Percentiles rank a stretch among this genome's conserved stretches.
Evolutionary conservation across 2,329 filamentous ascomycete species (phyloP).

Genomic region (Davidsoniella virescens): DNA sequence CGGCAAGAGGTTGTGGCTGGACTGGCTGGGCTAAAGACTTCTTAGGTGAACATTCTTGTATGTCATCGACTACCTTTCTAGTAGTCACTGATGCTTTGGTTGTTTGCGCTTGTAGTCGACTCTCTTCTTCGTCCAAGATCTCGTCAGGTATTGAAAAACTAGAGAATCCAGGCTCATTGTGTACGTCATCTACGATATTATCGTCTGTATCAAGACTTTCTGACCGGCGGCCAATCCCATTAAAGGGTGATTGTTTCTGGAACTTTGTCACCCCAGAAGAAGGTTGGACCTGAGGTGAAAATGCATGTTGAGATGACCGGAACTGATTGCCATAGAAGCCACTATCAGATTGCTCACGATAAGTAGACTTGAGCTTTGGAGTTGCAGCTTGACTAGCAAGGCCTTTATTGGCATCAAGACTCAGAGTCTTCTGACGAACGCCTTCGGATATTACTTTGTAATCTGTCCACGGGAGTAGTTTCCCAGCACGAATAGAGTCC

Average conservation of each 20-base stretch:
- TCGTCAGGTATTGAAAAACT: conserved; percentile 8
- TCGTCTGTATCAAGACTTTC: conserved; percentile 2
- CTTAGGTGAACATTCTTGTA: not conserved
- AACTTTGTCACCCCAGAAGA: not conserved
- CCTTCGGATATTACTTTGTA: conserved; percentile 80
- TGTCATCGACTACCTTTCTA: not conserved
- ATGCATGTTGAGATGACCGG: conserved; percentile 19
- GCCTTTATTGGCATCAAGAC: conserved; percentile 37
- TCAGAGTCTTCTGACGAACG: conserved; percentile 61
- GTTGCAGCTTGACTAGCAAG: conserved; percentile 45
- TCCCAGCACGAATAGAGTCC: conserved; percentile 71
- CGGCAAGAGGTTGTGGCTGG: not conserved
- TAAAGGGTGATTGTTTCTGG: conserved; percentile 2
- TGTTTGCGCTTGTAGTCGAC: not conserved
- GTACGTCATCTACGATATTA: conserved; percentile 12
- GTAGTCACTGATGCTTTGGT: not conserved
- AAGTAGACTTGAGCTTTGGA: conserved; percentile 41
- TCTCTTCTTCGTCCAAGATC: conserved; percentile 4
- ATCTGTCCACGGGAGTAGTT: conserved; percentile 67
- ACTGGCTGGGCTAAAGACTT: not conserved
- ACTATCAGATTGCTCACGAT: conserved; percentile 62
- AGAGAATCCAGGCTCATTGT: conserved; percentile 2
- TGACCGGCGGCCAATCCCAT: not conserved
- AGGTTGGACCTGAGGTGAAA: not conserved
- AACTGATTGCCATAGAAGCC: conserved; percentile 74